A percentile compares a stretch with the other conserved stretches of the same genome.
These are phyloP conservation scores for Coffea humblotiana DNA, from an alignment of 305 asterid species.

Conservation along the genomic window DNA sequence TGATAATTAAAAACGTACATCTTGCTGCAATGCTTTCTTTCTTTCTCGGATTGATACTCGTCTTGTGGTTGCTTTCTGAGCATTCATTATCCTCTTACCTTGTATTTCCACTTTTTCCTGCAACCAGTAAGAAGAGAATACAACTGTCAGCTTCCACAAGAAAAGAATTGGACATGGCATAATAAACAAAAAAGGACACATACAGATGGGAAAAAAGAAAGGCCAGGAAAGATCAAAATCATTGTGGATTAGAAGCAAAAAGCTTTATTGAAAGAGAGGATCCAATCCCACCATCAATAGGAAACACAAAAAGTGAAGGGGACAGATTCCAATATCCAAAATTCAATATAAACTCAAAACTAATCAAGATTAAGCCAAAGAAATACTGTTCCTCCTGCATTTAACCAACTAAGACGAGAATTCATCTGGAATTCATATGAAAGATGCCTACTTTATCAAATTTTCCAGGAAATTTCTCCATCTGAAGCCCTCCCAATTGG, in stretches of 20 bases:
- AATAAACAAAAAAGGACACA: slow-evolving; percentile 25
- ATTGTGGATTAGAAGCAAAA: slow-evolving; percentile 31
- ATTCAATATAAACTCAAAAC: background rate
- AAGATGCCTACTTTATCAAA: slow-evolving; percentile 30
- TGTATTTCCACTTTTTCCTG: slow-evolving; percentile 52
- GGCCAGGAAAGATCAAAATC: slow-evolving; percentile 19
- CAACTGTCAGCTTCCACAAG: slow-evolving; percentile 40
- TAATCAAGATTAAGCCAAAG: background rate
- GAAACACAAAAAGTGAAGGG: background rate
- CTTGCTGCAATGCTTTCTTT: slow-evolving; percentile 70
- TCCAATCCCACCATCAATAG: slow-evolving; percentile 18
- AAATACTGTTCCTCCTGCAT: background rate
- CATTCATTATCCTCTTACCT: slow-evolving; percentile 42
- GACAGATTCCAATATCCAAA: slow-evolving; percentile 5
- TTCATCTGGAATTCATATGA: slow-evolving; percentile 15
- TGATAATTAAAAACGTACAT: slow-evolving; percentile 37
- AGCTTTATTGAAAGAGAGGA: slow-evolving; percentile 19
- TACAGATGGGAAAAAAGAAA: slow-evolving; percentile 20
- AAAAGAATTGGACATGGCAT: slow-evolving; percentile 31
- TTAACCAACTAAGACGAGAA: slow-evolving; percentile 6
- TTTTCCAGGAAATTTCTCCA: slow-evolving; percentile 20
- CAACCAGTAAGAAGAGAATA: slow-evolving; percentile 28
- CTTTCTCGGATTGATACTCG: slow-evolving; percentile 54
- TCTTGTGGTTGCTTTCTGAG: slow-evolving; percentile 46
- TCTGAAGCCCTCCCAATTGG: slow-evolving; percentile 20